Percentiles rank a stretch among this genome's conserved stretches.
phyloP scores from a whole-genome alignment of 352 stramenopile genomes.

The Globisporangium echinulatum region DNA sequence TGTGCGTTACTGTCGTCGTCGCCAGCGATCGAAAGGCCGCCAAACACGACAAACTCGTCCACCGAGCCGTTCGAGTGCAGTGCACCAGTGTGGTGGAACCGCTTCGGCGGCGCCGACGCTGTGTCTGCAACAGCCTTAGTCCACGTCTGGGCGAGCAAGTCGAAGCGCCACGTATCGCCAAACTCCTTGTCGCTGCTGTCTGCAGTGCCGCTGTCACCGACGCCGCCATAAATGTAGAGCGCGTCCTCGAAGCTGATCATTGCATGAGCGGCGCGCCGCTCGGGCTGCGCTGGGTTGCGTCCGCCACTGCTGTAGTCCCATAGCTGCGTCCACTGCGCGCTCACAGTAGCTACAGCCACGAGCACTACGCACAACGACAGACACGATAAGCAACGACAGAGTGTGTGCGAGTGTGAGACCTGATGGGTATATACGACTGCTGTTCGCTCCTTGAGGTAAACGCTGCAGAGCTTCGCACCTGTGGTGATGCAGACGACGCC shows the following conservation, averaged over 20 bases:
- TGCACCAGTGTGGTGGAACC: slow-evolving; percentile 36
- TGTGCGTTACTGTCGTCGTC: background rate
- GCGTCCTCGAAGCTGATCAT: slow-evolving; percentile 37
- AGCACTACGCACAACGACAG: background rate
- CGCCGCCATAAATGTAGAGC: slow-evolving; percentile 60
- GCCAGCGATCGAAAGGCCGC: slow-evolving; percentile 33
- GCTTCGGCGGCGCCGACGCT: slow-evolving; percentile 20
- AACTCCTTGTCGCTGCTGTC: slow-evolving; percentile 39
- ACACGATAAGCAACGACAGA: background rate
- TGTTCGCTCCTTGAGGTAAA: background rate
- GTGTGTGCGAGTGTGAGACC: background rate
- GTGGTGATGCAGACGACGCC: background rate
- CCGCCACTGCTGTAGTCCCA: slow-evolving; percentile 23
- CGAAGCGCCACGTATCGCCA: slow-evolving; percentile 70
- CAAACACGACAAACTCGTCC: slow-evolving; percentile 45
- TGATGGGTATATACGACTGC: background rate
- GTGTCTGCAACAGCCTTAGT: slow-evolving; percentile 16
- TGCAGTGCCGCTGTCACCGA: slow-evolving; percentile 21
- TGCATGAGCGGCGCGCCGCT: slow-evolving; percentile 48
- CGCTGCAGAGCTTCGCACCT: background rate
- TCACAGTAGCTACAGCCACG: background rate
- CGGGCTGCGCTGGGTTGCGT: slow-evolving; percentile 18
- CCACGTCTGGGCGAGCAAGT: slow-evolving; percentile 30
- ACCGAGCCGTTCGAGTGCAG: slow-evolving; percentile 35
- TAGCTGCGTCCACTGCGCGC: slow-evolving; percentile 47